Base-by-base conservation (phyloP, 202 grass and related monocot species). In the Hordeum pubiflorum region DNA sequence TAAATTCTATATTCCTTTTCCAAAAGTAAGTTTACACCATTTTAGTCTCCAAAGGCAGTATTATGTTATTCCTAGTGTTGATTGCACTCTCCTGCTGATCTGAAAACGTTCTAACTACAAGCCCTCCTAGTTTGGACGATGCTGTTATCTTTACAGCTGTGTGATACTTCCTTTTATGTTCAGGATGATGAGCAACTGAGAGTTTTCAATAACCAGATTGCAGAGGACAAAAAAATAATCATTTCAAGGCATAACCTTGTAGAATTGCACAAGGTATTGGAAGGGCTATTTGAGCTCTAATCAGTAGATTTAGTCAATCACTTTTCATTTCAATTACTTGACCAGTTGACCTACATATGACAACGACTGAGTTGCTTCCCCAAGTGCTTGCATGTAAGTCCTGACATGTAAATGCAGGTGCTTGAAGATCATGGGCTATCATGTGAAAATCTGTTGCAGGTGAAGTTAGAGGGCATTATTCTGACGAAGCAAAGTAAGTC, bases 161-260 rank as follows among this genome's bases (percentile, higher is more conserved):
- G 27, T 72, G 4, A 72, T 76, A 84, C 43, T 84, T 85, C 74
- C 81, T 34, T 72, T 29, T 54, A 79, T 86, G 67, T 87, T 38
- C 79, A 97, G 95, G 90, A 97, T 82, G 95, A 93, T 29, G 92
- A 94, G 76, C 84, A 91, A 81, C 59, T 94, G 56, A 92, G 88
- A 84, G 79, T 85, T 89, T 91, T 97, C 79, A 92, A 92, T 85
- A 97, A 86, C 81, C 89, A 94, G 40, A 94, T 97, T 76, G 86
- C 91, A 44, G 90, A 89, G 72, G 94, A 97, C 74, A 94, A 63
- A 81, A 97, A 89, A 69, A 97, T 97, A 76, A 97, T 92, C 58
- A 75, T 86, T 82, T 92, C 88, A 79, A 97, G 91, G 72, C 83
- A 87, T 63, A 97, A 92, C 76, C 94, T 94, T 71, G 74, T 89